Base-by-base conservation (phyloP, 2,329 filamentous ascomycete genomes). In the Pseudogymnoascus sp. region DNA sequence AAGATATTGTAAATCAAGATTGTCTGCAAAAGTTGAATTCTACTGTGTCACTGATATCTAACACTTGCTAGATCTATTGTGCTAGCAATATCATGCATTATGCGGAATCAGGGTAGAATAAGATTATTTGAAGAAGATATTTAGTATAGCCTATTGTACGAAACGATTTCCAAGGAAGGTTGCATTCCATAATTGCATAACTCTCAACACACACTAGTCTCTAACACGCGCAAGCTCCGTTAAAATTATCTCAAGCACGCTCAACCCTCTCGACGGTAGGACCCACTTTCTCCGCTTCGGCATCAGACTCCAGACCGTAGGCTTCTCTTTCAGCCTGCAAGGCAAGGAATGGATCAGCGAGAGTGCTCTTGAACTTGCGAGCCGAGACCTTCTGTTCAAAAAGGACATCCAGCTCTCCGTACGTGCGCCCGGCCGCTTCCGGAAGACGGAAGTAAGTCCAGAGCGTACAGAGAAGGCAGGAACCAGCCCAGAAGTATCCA, bases 321-420 rank as follows among this genome's bases (percentile, higher is more conserved):
- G 49, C 49, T n/a, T 58, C 25, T 58, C 31, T 58, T 5, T 58
- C 49, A 58, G 23, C 49, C 49, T 35, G 25, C 12, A 18, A 31
- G 33, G 8, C 52, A 59, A 18, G 31, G 31, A 59, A 59, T 11
- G 72, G 95, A 96, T 70, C 91, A 88, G 69, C 91, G 80, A 5
- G 90, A 90, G 67, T 82, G 81, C 23, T 16, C 40, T 60, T 61
- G 33, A 71, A 76, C 23, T 71, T 71, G 28, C 72, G 67, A 7
- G 74, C 72, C 4, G 68, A 59, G 18, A 93, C 77, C 3, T 81
- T 77, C 65, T 83, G 81, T 76, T 96, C 89, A 70, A 96, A 96
- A 55, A 96, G 80, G 60, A 93, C 71, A 72, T 96, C 91, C 63
- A 96, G 77, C 75, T 96, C 91, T 4, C 90, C 91, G 71, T 93